Evolutionary conservation across 768 basidiomycete genomes (phyloP).

Genomic region (Naganishia randhawae): DNA sequence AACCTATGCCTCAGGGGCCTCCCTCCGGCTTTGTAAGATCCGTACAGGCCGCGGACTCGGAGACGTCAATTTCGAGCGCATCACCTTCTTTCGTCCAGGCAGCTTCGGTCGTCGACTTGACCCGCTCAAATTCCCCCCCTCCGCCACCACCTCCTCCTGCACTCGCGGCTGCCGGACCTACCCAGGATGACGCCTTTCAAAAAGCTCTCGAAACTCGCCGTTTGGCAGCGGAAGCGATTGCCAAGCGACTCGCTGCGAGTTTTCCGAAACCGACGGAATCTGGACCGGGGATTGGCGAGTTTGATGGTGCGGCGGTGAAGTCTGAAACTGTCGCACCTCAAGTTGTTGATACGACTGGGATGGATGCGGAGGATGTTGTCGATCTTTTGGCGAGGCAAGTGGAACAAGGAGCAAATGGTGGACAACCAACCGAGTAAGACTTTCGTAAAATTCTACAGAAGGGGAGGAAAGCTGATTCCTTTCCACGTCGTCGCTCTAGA

Average conservation of each 20-base stretch:
- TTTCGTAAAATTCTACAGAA: background rate
- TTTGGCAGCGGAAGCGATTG: conserved; percentile 47
- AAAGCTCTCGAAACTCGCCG: conserved; percentile 40
- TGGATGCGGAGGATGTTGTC: conserved; percentile 26
- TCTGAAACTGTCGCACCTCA: background rate
- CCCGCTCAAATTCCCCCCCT: background rate
- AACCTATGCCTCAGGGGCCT: background rate
- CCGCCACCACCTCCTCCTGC: background rate
- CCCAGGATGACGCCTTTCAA: conserved; percentile 29
- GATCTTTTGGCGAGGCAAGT: conserved; percentile 26
- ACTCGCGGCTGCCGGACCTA: background rate
- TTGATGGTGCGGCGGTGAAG: background rate
- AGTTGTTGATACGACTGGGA: conserved; percentile 22
- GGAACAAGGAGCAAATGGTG: conserved; percentile 15
- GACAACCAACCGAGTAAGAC: conserved; percentile 38
- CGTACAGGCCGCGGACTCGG: background rate
- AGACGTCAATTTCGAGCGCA: background rate
- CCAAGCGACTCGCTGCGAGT: conserved; percentile 39
- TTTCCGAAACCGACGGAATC: background rate
- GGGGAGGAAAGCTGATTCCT: background rate
- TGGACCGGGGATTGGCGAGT: conserved; percentile 11
- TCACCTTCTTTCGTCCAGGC: background rate
- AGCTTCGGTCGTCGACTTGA: background rate
- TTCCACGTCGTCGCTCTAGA: conserved; percentile 22
- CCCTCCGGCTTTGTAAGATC: background rate